A percentile compares a stretch with the other conserved stretches of the same genome.
These are phyloP conservation scores for Nannochloris sp. DNA, from an alignment of 139 green algal species.

Conservation along the genomic window DNA sequence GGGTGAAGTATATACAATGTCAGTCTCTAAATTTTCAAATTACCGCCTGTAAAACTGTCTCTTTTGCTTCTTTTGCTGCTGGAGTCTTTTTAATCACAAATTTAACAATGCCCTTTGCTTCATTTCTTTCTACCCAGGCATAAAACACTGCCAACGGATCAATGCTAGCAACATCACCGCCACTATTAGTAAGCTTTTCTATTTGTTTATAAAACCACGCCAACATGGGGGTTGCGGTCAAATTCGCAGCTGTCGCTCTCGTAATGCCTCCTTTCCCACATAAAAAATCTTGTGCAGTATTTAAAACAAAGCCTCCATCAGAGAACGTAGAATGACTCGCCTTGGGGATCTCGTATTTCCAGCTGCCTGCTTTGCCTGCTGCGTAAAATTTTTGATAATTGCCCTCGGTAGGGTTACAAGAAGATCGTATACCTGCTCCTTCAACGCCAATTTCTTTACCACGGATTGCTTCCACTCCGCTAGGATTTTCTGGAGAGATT, in stretches of 20 bases:
- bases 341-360: constrained; percentile 11
- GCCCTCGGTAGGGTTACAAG: constrained; percentile 40
- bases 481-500: constrained; percentile 32
- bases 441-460: constrained; percentile 24
- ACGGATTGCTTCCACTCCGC: constrained; percentile 22
- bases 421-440: constrained; percentile 26
- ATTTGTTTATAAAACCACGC: constrained; percentile 21
- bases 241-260: not conserved
- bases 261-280: constrained; percentile 14
- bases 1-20: not conserved
- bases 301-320: constrained; percentile 26
- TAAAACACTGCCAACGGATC: not conserved
- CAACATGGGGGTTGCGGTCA: constrained; percentile 16
- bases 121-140: not conserved
- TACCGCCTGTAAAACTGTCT: too few relatives aligned
- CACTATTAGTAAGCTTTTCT: constrained; percentile 1
- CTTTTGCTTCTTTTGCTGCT: too few relatives aligned
- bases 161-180: not conserved
- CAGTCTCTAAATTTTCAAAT: not conserved
- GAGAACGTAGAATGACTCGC: constrained; percentile 37
- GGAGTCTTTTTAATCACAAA: not conserved
- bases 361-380: constrained; percentile 17
- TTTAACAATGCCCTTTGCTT: not conserved
- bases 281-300: constrained; percentile 30
- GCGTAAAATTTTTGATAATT: constrained; percentile 28